Base-by-base conservation (phyloP, 2,329 filamentous ascomycete species). In the Rachicladosporium sp. region DNA sequence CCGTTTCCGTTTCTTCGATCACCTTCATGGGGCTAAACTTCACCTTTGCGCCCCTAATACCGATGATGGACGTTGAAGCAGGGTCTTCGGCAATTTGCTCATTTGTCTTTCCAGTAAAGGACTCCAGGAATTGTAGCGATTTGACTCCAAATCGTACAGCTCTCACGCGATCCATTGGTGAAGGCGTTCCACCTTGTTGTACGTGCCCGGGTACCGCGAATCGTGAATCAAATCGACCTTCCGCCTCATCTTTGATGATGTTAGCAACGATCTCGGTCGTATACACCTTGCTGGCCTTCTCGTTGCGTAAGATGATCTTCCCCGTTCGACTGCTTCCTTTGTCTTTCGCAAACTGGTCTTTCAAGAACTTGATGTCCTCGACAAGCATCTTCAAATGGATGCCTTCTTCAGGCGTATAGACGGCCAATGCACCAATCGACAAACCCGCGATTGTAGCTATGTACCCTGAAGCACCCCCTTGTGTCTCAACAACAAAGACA, bases 401-500 rank as follows among this genome's bases (percentile, higher is more conserved):
- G 5, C 91, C 91, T 63, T 98, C 87, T 63, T 98, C 91, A 1
- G 91, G 91, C 4, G 89, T 96, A 64, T 98, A 98, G 9, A 96
- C 88, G 1, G 89, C 88, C 10, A 83, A 73, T 6, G 91, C 91
- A 40, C 91, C 91, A 10, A 96, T 86, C n/a, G 81, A 78, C 10
- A 98, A 76, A 36, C 89, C 91, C 10, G 83, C 87, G 41, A 95
- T 74, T 0, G 86, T 93, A 21, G 89, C 89, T 43, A 96, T 76
- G 62, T 96, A 98, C 12, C 91, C 91, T 4, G 85, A 95, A 42
- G 84, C 80, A 29, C 91, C 91, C 53, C 91, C 91, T 66, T 98
- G 91, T 0, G 91, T 96, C 66, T 98, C 91, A 40, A 98, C 89
- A 38, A 98, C 88, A 63, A 98, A 98, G 40, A 96, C 89, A 45